Conservation (phyloP, 2,329 filamentous ascomycete genomes). For the Macroventuria anomochaeta region DNA sequence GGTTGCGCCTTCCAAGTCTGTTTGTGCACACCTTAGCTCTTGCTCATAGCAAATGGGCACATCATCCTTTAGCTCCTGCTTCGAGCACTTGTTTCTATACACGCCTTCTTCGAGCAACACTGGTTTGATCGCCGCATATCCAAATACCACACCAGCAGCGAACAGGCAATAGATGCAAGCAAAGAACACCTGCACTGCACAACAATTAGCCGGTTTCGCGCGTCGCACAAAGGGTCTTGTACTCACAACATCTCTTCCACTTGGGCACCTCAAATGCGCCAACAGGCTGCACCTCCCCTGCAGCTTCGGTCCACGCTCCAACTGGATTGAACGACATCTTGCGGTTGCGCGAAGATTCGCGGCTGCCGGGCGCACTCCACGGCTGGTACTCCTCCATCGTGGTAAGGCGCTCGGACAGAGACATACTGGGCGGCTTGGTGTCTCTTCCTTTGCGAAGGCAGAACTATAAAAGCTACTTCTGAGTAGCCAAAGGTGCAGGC, state of each 20-base stretch:
- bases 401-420: conserved; percentile 49
- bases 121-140: conserved; percentile 52
- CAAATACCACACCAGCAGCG: conserved; percentile 64
- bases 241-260: conserved; percentile 60
- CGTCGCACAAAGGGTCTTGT: background rate
- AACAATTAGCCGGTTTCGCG: conserved; percentile 22
- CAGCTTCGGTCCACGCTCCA: conserved; percentile 52
- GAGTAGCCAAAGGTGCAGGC: background rate
- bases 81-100: conserved; percentile 46
- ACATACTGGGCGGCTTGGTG: conserved; percentile 38
- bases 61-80: conserved; percentile 43
- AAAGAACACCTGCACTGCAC: conserved; percentile 69
- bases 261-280: conserved; percentile 63
- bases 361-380: conserved; percentile 48
- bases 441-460: background rate
- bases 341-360: conserved; percentile 47
- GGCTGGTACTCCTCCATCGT: conserved; percentile 51
- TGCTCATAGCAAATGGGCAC: conserved; percentile 49
- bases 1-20: conserved; percentile 59
- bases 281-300: conserved; percentile 50
- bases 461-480: background rate
- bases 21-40: conserved; percentile 55
- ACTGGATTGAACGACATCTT: conserved; percentile 60
- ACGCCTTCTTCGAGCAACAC: conserved; percentile 48
- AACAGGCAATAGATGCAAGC: conserved; percentile 77